A percentile compares a stretch with the other conserved stretches of the same genome.
Conservation (phyloP, 345 rosid species). For the Pugionium cornutum region DNA sequence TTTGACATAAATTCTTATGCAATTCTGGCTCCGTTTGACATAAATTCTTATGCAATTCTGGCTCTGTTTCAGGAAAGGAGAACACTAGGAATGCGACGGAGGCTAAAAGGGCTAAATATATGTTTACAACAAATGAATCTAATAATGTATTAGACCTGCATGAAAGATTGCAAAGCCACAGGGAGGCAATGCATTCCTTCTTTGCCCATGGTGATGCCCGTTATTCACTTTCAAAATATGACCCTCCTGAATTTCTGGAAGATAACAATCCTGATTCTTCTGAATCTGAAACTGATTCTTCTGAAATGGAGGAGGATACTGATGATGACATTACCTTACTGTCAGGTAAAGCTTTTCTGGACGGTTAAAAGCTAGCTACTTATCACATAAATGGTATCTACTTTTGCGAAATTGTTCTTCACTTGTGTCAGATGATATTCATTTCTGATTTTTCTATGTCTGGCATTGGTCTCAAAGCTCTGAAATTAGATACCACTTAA, state of each 20-base stretch:
- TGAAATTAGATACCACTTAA: neutral
- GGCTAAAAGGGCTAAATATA: slow-evolving; percentile 64
- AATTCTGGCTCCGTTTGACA: too few species aligned
- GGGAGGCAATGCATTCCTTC: slow-evolving; percentile 48
- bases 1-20: too few species aligned
- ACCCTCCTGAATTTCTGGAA: slow-evolving; percentile 57
- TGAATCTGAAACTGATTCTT: slow-evolving; percentile 71
- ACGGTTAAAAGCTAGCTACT: slow-evolving; percentile 15
- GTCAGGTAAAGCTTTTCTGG: slow-evolving; percentile 56
- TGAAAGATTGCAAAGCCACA: slow-evolving; percentile 50
- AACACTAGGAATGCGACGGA: slow-evolving; percentile 46
- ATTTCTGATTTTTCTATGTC: neutral
- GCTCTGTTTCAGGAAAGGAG: slow-evolving; percentile 59
- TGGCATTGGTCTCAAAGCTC: slow-evolving; percentile 1
- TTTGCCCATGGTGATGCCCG: slow-evolving; percentile 49
- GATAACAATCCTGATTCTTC: slow-evolving; percentile 59
- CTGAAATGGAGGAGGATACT: slow-evolving; percentile 81
- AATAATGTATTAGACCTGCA: slow-evolving; percentile 55
- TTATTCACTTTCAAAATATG: slow-evolving; percentile 45
- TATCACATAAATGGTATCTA: slow-evolving; percentile 6
- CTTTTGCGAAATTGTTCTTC: slow-evolving; percentile 3
- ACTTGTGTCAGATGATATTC: neutral
- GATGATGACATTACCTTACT: slow-evolving; percentile 61
- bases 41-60: slow-evolving; percentile 34
- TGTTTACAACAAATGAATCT: slow-evolving; percentile 53